phyloP scores from a whole-genome alignment of 768 basidiomycete species.

The Kwoniella shandongensis region DNA sequence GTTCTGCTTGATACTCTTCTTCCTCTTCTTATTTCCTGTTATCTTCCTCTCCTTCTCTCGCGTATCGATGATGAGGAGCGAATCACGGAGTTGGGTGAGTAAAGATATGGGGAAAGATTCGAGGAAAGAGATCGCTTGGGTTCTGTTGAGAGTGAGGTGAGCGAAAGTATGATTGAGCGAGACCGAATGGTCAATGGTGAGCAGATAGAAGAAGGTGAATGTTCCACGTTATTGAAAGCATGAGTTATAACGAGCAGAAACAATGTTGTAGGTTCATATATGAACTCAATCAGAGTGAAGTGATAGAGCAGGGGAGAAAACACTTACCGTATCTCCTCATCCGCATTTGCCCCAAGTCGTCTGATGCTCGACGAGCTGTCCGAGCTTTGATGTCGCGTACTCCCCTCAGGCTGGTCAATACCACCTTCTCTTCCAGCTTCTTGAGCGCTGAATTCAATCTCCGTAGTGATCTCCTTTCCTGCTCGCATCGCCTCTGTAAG shows the following conservation, averaged over 20 bases:
- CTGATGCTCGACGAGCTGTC: background rate
- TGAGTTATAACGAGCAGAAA: too few species aligned
- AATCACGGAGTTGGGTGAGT: conserved; percentile 3
- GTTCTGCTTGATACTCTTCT: background rate
- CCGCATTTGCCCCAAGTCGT: too few species aligned
- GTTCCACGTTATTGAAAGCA: too few species aligned
- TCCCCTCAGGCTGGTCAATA: too few species aligned
- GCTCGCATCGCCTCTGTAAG: conserved; percentile 4
- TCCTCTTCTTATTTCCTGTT: background rate
- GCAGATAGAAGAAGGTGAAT: too few species aligned
- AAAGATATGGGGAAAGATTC: background rate
- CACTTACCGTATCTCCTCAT: too few species aligned
- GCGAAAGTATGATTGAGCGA: too few species aligned
- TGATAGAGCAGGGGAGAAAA: too few species aligned
- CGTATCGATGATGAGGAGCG: background rate
- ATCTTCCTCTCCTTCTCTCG: background rate
- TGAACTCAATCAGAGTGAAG: too few species aligned
- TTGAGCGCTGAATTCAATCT: background rate
- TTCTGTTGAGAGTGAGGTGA: too few species aligned
- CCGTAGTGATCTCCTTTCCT: conserved; percentile 2
- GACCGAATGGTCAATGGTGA: too few species aligned
- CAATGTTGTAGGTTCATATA: too few species aligned
- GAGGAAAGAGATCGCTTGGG: conserved; percentile 5
- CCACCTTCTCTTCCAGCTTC: background rate
- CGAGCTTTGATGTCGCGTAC: background rate